phyloP scores from a whole-genome alignment of 805 yeast genomes.

The Debaryomyces castellii region DNA sequence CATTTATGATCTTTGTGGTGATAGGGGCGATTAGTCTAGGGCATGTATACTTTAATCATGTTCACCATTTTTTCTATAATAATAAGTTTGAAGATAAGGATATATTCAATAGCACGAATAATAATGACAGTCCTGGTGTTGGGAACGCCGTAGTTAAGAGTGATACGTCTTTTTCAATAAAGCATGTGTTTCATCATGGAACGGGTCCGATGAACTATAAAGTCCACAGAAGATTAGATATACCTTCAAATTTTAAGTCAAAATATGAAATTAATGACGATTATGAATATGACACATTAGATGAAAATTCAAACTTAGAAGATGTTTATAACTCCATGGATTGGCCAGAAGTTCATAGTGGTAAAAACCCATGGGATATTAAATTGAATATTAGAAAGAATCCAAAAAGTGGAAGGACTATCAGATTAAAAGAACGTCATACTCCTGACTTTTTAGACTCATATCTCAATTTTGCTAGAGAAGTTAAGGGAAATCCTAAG shows the following conservation, averaged over 20 bases:
- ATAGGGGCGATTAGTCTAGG: background rate
- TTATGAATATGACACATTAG: background rate
- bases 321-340: slow-evolving; percentile 23
- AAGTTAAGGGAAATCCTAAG: slow-evolving; percentile 37
- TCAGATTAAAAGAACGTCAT: slow-evolving; percentile 36
- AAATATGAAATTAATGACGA: background rate
- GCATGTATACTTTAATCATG: background rate
- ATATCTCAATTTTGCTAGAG: slow-evolving; percentile 57
- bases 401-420: slow-evolving; percentile 15
- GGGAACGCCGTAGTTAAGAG: background rate
- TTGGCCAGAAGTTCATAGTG: slow-evolving; percentile 33
- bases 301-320: slow-evolving; percentile 13
- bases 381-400: slow-evolving; percentile 27
- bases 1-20: background rate
- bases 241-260: slow-evolving; percentile 37
- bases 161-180: slow-evolving; percentile 21
- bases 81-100: background rate
- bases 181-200: slow-evolving; percentile 64
- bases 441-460: slow-evolving; percentile 65
- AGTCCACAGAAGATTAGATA: slow-evolving; percentile 50
- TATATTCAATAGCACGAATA: background rate
- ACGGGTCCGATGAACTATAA: slow-evolving; percentile 41
- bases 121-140: background rate
- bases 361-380: slow-evolving; percentile 41
- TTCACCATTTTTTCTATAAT: background rate